Evolutionary conservation across 768 basidiomycete genomes (phyloP).

Genomic region (Hortiboletus campestris): DNA sequence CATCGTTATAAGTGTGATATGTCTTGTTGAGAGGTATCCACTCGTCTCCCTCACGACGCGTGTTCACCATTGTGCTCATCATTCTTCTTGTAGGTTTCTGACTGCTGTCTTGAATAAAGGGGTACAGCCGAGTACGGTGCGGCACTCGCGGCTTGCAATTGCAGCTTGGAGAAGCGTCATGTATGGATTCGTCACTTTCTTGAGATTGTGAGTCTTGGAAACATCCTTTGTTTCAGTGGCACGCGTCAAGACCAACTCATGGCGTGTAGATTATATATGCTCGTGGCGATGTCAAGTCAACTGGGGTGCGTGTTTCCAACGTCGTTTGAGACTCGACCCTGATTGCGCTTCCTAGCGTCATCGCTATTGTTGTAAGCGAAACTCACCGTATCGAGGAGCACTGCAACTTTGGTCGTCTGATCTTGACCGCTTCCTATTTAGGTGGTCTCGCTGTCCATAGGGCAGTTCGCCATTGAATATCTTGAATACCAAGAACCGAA

Average conservation of each 20-base stretch:
- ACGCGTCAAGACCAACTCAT: background rate
- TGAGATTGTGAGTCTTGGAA: conserved; percentile 53
- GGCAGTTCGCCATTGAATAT: conserved; percentile 56
- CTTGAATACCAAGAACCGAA: conserved; percentile 19
- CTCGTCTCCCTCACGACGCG: background rate
- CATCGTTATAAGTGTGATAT: conserved; percentile 45
- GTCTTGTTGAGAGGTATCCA: conserved; percentile 56
- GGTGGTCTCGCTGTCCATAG: conserved; percentile 55
- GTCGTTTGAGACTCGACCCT: background rate
- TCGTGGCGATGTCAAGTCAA: conserved; percentile 70
- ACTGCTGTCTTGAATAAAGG: conserved; percentile 48
- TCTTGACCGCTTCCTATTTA: conserved; percentile 19
- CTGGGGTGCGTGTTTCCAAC: conserved; percentile 49
- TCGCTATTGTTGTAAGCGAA: conserved; percentile 23
- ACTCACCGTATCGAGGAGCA: background rate
- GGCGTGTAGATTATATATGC: conserved; percentile 60
- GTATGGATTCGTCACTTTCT: conserved; percentile 56
- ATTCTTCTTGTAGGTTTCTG: conserved; percentile 39
- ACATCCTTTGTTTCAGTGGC: background rate
- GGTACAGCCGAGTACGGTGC: conserved; percentile 43
- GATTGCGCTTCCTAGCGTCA: conserved; percentile 19
- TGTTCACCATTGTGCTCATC: background rate
- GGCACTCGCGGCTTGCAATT: conserved; percentile 41
- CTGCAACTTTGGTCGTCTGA: background rate
- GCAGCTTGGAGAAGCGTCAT: conserved; percentile 54